A percentile compares a stretch with the other conserved stretches of the same genome.
Evolutionary conservation across 1,139 yeast species (phyloP).

Genomic region (Sugiyamaella sp.): DNA sequence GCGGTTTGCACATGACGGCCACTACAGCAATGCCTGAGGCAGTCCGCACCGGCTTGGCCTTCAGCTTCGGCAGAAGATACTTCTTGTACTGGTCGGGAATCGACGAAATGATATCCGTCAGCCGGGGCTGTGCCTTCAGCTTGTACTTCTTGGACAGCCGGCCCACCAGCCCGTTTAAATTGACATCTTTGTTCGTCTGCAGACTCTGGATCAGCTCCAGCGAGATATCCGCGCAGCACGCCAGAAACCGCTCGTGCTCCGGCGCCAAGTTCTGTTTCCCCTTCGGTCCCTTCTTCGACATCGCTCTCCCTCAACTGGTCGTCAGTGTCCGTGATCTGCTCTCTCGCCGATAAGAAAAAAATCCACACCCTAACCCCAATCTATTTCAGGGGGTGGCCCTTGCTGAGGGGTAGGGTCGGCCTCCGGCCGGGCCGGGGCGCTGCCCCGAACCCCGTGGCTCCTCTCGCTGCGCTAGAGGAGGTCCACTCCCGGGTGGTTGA

Average conservation of each 20-base stretch:
- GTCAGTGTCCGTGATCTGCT: background rate
- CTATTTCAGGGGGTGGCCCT: background rate
- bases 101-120: slow-evolving; percentile 91
- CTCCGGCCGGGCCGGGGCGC: background rate
- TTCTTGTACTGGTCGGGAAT: slow-evolving; percentile 96
- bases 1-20: slow-evolving; percentile 99
- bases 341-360: slow-evolving; percentile 5
- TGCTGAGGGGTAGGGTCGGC: background rate
- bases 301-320: background rate
- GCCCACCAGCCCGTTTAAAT: slow-evolving; percentile 86
- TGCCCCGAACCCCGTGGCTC: background rate
- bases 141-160: slow-evolving; percentile 88
- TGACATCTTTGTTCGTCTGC: slow-evolving; percentile 75
- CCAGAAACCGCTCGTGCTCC: slow-evolving; percentile 89
- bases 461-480: background rate
- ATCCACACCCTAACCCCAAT: background rate
- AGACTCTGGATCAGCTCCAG: slow-evolving; percentile 81
- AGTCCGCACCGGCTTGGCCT: slow-evolving; percentile 97
- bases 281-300: slow-evolving; percentile 29
- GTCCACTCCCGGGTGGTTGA: too few relatives aligned
- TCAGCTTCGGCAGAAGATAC: slow-evolving; percentile 85
- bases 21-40: slow-evolving; percentile 98
- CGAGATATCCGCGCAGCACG: slow-evolving; percentile 92
- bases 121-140: slow-evolving; percentile 87
- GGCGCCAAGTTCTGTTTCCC: slow-evolving; percentile 40